Base-by-base conservation (phyloP, 495 filamentous ascomycete species). In the Lophiostoma macrostomum region DNA sequence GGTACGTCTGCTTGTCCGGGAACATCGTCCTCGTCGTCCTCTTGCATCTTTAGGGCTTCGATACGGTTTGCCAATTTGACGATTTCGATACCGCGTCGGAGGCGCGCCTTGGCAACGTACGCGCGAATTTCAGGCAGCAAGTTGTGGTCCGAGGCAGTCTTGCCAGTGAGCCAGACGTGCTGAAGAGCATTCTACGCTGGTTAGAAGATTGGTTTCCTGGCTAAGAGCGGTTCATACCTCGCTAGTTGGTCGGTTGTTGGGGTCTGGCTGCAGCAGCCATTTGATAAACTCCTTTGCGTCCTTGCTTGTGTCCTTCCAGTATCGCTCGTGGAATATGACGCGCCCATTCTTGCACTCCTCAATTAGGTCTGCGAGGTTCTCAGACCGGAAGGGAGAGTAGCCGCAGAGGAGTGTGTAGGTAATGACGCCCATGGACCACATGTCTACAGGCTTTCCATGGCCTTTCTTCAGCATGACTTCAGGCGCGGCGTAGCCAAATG, bases 391-490 rank as follows among this genome's bases (percentile, higher is more conserved):
- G 24, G 93, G 93, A 10, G 91, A 96, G 71, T 99, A 99, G 42
- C 93, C 93, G 71, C 93, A 99, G 32, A 99, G 87, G n/a, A 99
- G 79, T 13, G 94, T 97, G 73, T 99, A 99, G 24, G 94, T 97
- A 65, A 99, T 97, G 59, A 99, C 91, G 58, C 93, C 93, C 63
- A 99, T 76, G 7, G 91, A 96, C 93, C 93, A 99, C 88, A 99
- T 94, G 66, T 99, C 93, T 24, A 97, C 93, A n/a, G 93, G 87
- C 69, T 97, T 97, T 64, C 94, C 93, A 67, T 99, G 93, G 30
- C 94, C 93, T 60, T 88, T 81, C 75, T 96, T 96, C 40, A 96
- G 76, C 93, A 99, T 99, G 36, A 99, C 91, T 67, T 99, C 93
- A 6, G 93, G 93, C 0, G 93, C 93, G 16, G 93, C 93, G 64